Evolutionary conservation across 2,329 filamentous ascomycete genomes (phyloP).

Genomic region (Orbilia oligospora): DNA sequence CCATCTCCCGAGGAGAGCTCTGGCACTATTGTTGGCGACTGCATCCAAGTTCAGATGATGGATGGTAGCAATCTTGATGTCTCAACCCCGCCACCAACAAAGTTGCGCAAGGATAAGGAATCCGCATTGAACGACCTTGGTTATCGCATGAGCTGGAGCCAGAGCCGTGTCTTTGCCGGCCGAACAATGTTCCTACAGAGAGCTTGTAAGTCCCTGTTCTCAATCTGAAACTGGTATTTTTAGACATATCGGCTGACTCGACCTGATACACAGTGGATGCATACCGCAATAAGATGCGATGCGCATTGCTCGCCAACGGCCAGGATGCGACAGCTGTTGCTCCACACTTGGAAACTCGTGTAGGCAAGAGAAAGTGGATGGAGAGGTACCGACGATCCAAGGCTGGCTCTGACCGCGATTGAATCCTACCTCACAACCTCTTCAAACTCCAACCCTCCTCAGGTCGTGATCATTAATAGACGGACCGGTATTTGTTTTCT

Average conservation of each 20-base stretch:
- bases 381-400: slow-evolving; percentile 71
- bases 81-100: slow-evolving; percentile 80
- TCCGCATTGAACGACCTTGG: slow-evolving; percentile 93
- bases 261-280: slow-evolving; percentile 78
- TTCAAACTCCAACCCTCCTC: slow-evolving; percentile 10
- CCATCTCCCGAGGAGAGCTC: slow-evolving; percentile 81
- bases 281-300: slow-evolving; percentile 91
- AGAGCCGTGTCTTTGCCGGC: slow-evolving; percentile 90
- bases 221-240: slow-evolving; percentile 33
- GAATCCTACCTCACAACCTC: slow-evolving; percentile 11
- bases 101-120: slow-evolving; percentile 80
- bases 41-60: slow-evolving; percentile 75
- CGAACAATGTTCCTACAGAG: slow-evolving; percentile 89
- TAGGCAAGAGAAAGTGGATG: slow-evolving; percentile 83
- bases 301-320: slow-evolving; percentile 82
- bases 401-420: slow-evolving; percentile 50
- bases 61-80: slow-evolving; percentile 82
- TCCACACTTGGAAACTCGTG: slow-evolving; percentile 88
- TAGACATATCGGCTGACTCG: slow-evolving; percentile 17
- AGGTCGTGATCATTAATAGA: slow-evolving; percentile 49
- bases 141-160: slow-evolving; percentile 96
- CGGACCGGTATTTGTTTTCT: slow-evolving; percentile 21
- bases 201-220: slow-evolving; percentile 78
- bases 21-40: slow-evolving; percentile 73
- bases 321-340: slow-evolving; percentile 81